Evolutionary conservation across 73 alveolate species (phyloP), one percentile per base, ranked within the genome.

Genomic region (Paramecium sexaurelia): DNA sequence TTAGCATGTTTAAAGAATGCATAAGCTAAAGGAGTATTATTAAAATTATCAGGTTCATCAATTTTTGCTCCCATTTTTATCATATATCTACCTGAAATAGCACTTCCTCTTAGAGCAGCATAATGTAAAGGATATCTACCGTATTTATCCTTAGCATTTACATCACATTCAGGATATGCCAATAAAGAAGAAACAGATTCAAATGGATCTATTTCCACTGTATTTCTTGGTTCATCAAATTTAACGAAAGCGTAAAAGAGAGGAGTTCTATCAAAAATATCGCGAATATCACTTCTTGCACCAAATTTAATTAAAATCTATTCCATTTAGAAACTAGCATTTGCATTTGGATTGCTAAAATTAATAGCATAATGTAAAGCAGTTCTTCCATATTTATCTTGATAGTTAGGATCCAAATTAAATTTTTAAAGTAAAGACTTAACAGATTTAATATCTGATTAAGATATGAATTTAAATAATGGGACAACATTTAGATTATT

Each of bases 41-140:
- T 94, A 91, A 95, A 96, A 10, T 85, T 85, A 82, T 96, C 97
- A 85, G 85, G 91, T 7, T 84, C 91, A 87, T 96, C 98, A 51
- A 51, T 51, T 51, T 51, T 51, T 55, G 94, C 87, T 20, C 94
- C 85, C 37, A 94, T 92, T 55, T 71, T 85, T 15, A 95, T 85
- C 92, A 92, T 43, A 92, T 89, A 92, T 75, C 86, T 41, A 29
- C 94, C 94, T 29, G 96, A 93, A 51, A 78, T 84, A 1, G 95
- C 85, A 19, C 98, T 93, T 13, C 95, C 96, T 57, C 98, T 84
- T 67, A 92, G 84, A 41, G 96, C 93, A 11, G 97, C 96, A 56
- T 93, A 96, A 71, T 96, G 98, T n/a, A 96, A 88, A 5, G 96
- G 97, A 22, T 95, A 92, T 73, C 92, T 92, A 36, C 92, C 95